phyloP scores from a whole-genome alignment of 805 yeast species.

The Nakazawaea pomicola region DNA sequence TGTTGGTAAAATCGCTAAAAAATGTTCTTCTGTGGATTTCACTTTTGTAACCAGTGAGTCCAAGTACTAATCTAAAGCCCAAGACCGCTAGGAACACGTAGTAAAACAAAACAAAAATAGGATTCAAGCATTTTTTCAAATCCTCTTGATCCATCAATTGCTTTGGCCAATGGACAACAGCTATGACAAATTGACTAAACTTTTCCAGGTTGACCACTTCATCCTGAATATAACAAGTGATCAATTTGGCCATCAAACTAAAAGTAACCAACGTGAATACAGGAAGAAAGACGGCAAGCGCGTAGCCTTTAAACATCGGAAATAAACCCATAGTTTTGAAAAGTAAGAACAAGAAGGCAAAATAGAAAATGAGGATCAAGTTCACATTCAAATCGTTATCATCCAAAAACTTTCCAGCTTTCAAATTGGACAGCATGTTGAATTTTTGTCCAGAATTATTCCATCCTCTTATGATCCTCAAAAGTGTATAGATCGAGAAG shows the following conservation, averaged over 20 bases:
- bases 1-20: constrained; percentile 32
- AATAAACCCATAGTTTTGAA: constrained; percentile 21
- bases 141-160: constrained; percentile 25
- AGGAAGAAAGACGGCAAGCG: constrained; percentile 34
- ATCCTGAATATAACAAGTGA: constrained; percentile 2
- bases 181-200: constrained; percentile 22
- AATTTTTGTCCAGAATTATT: constrained; percentile 87
- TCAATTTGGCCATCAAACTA: constrained; percentile 17
- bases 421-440: constrained; percentile 39
- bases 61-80: constrained; percentile 24
- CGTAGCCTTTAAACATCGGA: constrained; percentile 18
- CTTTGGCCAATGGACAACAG: constrained; percentile 25
- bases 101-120: constrained; percentile 30
- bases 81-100: constrained; percentile 24
- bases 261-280: constrained; percentile 41
- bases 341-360: constrained; percentile 14
- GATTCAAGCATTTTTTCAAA: constrained; percentile 26
- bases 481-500: constrained; percentile 22
- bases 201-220: background rate
- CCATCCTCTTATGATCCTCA: constrained; percentile 76
- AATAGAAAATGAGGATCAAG: constrained; percentile 37
- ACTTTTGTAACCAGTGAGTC: constrained; percentile 14
- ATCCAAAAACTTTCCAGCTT: constrained; percentile 40
- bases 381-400: constrained; percentile 39
- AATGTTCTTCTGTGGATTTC: constrained; percentile 14